A percentile compares a stretch with the other conserved stretches of the same genome.
Conservation (phyloP, 2,329 filamentous ascomycete species). For the Elsinoe necatrix region DNA sequence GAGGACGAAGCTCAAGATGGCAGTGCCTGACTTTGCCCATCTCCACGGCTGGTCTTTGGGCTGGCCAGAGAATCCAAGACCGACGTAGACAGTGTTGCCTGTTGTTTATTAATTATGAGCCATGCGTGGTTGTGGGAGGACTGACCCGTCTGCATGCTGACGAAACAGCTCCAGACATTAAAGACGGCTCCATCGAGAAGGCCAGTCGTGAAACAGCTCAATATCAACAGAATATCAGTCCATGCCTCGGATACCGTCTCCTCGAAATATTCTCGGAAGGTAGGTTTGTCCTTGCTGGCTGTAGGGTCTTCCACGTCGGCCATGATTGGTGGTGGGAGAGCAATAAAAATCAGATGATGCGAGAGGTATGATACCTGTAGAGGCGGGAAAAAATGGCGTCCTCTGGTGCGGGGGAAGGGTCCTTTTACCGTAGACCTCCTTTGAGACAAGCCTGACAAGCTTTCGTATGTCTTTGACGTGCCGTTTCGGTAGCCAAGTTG, state of each 20-base stretch:
- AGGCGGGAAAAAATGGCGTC: not conserved
- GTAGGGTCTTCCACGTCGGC: not conserved
- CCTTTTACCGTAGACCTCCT: not conserved
- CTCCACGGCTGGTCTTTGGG: constrained; percentile 42
- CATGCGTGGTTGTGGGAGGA: constrained; percentile 15
- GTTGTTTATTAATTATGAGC: not conserved
- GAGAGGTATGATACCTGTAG: not conserved
- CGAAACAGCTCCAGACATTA: constrained; percentile 70
- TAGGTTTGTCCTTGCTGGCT: not conserved
- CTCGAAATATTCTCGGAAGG: constrained; percentile 27
- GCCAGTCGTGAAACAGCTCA: constrained; percentile 69
- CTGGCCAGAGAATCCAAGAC: constrained; percentile 59
- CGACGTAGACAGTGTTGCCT: constrained; percentile 70
- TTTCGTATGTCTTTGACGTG: not conserved
- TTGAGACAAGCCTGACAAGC: constrained; percentile 3
- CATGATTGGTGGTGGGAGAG: constrained; percentile 14
- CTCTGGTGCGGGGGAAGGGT: not conserved
- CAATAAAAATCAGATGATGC: not conserved
- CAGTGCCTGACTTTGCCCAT: constrained; percentile 65
- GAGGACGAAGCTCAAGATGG: constrained; percentile 60
- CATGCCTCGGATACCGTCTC: constrained; percentile 52
- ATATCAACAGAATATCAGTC: constrained; percentile 60
- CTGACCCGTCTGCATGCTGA: constrained; percentile 72
- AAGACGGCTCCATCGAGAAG: constrained; percentile 68
- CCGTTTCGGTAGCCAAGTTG: not conserved